Evolutionary conservation across 1,139 yeast genomes (phyloP).

Genomic region (Kurtzmaniella quercitrusa): DNA sequence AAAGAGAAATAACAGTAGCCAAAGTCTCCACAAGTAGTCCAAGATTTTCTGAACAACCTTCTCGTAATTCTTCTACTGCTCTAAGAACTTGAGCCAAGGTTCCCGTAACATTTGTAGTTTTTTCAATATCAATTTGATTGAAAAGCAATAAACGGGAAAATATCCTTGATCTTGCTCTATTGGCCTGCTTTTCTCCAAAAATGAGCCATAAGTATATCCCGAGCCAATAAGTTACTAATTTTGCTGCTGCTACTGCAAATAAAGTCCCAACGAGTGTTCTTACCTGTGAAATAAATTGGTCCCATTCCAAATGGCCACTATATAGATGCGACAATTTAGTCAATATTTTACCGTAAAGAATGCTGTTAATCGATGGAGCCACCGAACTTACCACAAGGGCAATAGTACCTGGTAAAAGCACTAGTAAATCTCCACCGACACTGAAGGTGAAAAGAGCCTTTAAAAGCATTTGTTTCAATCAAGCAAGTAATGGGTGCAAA

Average conservation of each 20-base stretch:
- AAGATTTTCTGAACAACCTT: slow-evolving; percentile 64
- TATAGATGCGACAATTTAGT: slow-evolving; percentile 40
- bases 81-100: slow-evolving; percentile 62
- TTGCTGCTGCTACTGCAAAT: slow-evolving; percentile 52
- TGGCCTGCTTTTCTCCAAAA: slow-evolving; percentile 70
- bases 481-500: background rate
- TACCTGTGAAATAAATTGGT: slow-evolving; percentile 38
- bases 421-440: slow-evolving; percentile 18
- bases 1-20: slow-evolving; percentile 50
- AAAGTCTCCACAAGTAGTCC: slow-evolving; percentile 53
- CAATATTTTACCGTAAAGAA: slow-evolving; percentile 65
- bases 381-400: slow-evolving; percentile 39
- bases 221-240: slow-evolving; percentile 49
- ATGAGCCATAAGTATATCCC: slow-evolving; percentile 62
- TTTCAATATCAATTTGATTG: slow-evolving; percentile 58
- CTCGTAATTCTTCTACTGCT: slow-evolving; percentile 73
- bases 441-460: slow-evolving; percentile 23
- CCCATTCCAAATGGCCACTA: slow-evolving; percentile 13
- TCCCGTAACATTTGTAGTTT: slow-evolving; percentile 51
- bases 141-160: slow-evolving; percentile 30
- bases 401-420: slow-evolving; percentile 18
- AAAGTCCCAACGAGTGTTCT: slow-evolving; percentile 50
- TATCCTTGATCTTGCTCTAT: slow-evolving; percentile 47
- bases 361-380: slow-evolving; percentile 59
- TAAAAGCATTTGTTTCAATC: background rate